Evolutionary conservation across 495 filamentous ascomycete species (phyloP).

Genomic region (Durotheca rogersii): DNA sequence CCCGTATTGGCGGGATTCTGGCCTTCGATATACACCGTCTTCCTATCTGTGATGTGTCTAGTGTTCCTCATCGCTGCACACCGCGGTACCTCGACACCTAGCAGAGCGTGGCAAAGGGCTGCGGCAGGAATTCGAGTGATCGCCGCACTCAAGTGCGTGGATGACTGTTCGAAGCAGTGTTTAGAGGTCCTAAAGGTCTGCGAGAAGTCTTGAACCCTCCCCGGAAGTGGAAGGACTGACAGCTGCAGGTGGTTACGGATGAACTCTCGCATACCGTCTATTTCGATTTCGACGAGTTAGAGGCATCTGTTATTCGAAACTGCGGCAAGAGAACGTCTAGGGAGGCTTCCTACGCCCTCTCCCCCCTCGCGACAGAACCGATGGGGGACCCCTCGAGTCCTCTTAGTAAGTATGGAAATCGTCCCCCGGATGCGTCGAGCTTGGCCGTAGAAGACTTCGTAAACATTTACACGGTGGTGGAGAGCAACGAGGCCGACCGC

Average conservation of each 20-base stretch:
- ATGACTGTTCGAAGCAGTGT: slow-evolving; percentile 1
- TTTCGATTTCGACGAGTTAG: slow-evolving; percentile 3
- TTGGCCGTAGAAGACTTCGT: neutral
- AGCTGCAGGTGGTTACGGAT: neutral
- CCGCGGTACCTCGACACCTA: neutral
- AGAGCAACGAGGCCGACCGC: slow-evolving; percentile 1
- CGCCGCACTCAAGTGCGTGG: slow-evolving; percentile 3
- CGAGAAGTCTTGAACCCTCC: neutral
- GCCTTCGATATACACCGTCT: slow-evolving; percentile 3
- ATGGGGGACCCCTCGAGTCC: too few species aligned
- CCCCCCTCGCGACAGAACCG: too few species aligned
- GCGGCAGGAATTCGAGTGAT: slow-evolving; percentile 3
- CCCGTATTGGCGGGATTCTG: slow-evolving; percentile 1
- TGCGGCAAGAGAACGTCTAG: neutral
- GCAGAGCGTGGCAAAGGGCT: slow-evolving; percentile 3
- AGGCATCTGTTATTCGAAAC: neutral
- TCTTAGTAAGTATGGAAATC: too few species aligned
- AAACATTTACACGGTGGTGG: neutral
- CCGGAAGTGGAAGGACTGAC: neutral
- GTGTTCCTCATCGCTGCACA: slow-evolving; percentile 7
- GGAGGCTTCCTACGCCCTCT: too few species aligned
- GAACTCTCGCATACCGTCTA: slow-evolving; percentile 7
- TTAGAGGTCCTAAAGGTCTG: slow-evolving; percentile 3
- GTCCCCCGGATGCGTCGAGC: neutral
- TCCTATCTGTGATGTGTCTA: slow-evolving; percentile 6